Conservation (phyloP, 805 yeast genomes). For the Maudiozyma pseudohumilis region DNA sequence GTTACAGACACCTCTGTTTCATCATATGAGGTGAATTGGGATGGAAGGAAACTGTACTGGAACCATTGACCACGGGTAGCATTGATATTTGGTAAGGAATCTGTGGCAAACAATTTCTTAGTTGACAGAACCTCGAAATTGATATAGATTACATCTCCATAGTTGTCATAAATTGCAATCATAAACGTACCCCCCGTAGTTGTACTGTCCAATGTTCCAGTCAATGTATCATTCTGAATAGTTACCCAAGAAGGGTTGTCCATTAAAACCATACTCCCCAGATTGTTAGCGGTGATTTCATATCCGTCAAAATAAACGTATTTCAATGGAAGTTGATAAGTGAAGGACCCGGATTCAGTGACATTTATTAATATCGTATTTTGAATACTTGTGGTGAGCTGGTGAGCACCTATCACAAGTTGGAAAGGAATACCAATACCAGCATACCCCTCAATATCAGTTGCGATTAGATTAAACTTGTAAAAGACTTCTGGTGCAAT, state of each 20-base stretch:
- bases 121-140: slow-evolving; percentile 49
- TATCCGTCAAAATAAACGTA: slow-evolving; percentile 56
- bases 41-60: slow-evolving; percentile 41
- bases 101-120: slow-evolving; percentile 45
- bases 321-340: slow-evolving; percentile 50
- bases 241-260: slow-evolving; percentile 49
- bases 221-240: slow-evolving; percentile 35
- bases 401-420: slow-evolving; percentile 81
- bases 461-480: slow-evolving; percentile 62
- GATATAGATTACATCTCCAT: slow-evolving; percentile 48
- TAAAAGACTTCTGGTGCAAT: slow-evolving; percentile 80
- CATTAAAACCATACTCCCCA: slow-evolving; percentile 41
- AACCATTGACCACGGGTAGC: slow-evolving; percentile 60
- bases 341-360: slow-evolving; percentile 47
- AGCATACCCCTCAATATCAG: slow-evolving; percentile 67
- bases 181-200: slow-evolving; percentile 34
- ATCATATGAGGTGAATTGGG: slow-evolving; percentile 47
- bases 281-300: slow-evolving; percentile 38
- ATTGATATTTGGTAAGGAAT: slow-evolving; percentile 45
- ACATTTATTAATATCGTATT: slow-evolving; percentile 53
- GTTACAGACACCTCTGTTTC: slow-evolving; percentile 40
- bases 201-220: slow-evolving; percentile 47
- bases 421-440: slow-evolving; percentile 63
- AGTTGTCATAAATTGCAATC: slow-evolving; percentile 48
- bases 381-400: slow-evolving; percentile 55